phyloP scores from a whole-genome alignment of 202 grass and related monocot species.

The Schoenoplectus triqueter region DNA sequence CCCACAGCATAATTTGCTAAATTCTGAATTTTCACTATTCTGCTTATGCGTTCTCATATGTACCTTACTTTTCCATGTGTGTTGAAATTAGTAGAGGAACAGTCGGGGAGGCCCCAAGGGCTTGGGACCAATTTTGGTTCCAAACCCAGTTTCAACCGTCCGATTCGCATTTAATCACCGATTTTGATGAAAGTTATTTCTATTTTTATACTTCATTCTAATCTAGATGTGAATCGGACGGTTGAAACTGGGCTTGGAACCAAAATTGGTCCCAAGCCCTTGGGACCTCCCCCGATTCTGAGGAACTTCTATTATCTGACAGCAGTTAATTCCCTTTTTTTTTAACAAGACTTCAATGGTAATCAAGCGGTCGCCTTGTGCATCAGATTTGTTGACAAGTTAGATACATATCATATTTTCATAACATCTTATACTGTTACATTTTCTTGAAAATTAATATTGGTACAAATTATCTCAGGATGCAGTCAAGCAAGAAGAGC shows the following conservation, averaged over 20 bases:
- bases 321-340: not conserved
- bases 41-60: not conserved
- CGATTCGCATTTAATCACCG: too few relatives aligned
- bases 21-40: not conserved
- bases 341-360: constrained; percentile 13
- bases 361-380: not conserved
- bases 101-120: too few relatives aligned
- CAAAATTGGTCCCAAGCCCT: too few relatives aligned
- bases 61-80: not conserved
- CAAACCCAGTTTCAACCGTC: too few relatives aligned
- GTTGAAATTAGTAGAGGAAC: not conserved
- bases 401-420: not conserved
- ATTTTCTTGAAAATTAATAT: constrained; percentile 23
- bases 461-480: constrained; percentile 26
- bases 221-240: too few relatives aligned
- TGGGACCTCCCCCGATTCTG: too few relatives aligned
- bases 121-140: too few relatives aligned
- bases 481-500: constrained; percentile 6
- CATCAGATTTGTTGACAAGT: not conserved
- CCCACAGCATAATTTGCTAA: not conserved
- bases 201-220: too few relatives aligned
- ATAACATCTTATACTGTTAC: not conserved
- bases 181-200: too few relatives aligned
- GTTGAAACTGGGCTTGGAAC: too few relatives aligned
- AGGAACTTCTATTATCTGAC: not conserved